phyloP scores from a whole-genome alignment of 805 yeast species.

The Lachancea nothofagi region DNA sequence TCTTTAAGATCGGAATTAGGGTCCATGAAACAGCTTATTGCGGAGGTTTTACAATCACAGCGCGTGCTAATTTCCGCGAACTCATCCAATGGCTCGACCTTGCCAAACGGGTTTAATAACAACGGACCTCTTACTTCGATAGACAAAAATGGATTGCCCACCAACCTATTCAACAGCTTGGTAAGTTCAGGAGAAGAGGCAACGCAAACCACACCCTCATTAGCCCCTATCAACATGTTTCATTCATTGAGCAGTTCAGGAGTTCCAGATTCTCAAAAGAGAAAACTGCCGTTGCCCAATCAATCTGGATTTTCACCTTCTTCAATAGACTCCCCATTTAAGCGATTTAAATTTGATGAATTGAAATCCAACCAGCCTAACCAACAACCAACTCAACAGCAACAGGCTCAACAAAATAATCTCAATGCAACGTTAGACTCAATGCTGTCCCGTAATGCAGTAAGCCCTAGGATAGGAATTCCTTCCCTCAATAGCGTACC shows the following conservation, averaged over 20 bases:
- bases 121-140: constrained; percentile 13
- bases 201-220: constrained; percentile 14
- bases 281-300: constrained; percentile 12
- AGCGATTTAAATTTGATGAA: constrained; percentile 11
- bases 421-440: constrained; percentile 26
- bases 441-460: constrained; percentile 23
- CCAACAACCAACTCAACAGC: constrained; percentile 2
- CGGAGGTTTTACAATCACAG: constrained; percentile 27
- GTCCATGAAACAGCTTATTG: constrained; percentile 23
- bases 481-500: constrained; percentile 9
- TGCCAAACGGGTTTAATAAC: not conserved
- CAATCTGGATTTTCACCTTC: constrained; percentile 8
- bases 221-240: constrained; percentile 18
- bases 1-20: constrained; percentile 26
- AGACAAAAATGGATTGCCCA: constrained; percentile 23
- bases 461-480: constrained; percentile 19
- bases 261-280: constrained; percentile 8
- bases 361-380: not conserved
- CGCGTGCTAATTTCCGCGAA: constrained; percentile 15
- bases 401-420: not conserved
- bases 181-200: constrained; percentile 20
- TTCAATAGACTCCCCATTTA: constrained; percentile 8
- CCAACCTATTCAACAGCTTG: constrained; percentile 17
- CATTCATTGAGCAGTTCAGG: constrained; percentile 11
- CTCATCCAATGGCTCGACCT: not conserved